Conservation (phyloP, 106 monocot genomes). For the Platanthera zijinensis region DNA sequence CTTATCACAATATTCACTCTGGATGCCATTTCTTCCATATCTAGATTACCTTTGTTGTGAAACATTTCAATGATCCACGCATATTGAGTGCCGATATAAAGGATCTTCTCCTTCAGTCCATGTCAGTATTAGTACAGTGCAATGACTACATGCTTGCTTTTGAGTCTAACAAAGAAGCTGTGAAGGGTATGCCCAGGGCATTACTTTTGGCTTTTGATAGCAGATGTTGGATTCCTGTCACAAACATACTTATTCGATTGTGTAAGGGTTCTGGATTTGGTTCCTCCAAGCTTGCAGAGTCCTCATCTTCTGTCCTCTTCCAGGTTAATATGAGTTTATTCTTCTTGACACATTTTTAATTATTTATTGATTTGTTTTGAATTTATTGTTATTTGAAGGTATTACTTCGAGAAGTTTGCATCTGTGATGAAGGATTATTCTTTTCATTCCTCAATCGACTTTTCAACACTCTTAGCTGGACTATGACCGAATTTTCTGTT, state of each 20-base stretch:
- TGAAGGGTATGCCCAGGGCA: constrained; percentile 68
- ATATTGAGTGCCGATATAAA: constrained; percentile 79
- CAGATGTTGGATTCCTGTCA: constrained; percentile 92
- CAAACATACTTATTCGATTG: constrained; percentile 69
- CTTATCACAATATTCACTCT: not conserved
- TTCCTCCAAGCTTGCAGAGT: constrained; percentile 72
- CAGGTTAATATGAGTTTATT: constrained; percentile 38
- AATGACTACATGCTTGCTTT: constrained; percentile 76
- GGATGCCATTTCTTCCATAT: not conserved
- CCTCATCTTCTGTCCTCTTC: constrained; percentile 67
- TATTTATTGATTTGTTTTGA: not conserved
- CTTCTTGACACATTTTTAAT: not conserved
- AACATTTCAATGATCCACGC: constrained; percentile 84
- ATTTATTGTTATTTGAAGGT: constrained; percentile 35
- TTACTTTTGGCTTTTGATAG: constrained; percentile 82
- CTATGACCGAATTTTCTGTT: constrained; percentile 96
- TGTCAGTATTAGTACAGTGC: constrained; percentile 76
- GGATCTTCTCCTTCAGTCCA: constrained; percentile 90
- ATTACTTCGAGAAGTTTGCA: constrained; percentile 62
- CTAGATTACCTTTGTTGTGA: constrained; percentile 80
- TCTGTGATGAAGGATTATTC: constrained; percentile 65
- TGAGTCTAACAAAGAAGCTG: constrained; percentile 73
- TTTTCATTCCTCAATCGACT: constrained; percentile 87
- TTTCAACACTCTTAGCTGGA: constrained; percentile 98
- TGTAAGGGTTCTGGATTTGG: constrained; percentile 92